These are phyloP conservation scores for Leccinum barrowsii DNA, from an alignment of 768 basidiomycete species.

Conservation along the genomic window DNA sequence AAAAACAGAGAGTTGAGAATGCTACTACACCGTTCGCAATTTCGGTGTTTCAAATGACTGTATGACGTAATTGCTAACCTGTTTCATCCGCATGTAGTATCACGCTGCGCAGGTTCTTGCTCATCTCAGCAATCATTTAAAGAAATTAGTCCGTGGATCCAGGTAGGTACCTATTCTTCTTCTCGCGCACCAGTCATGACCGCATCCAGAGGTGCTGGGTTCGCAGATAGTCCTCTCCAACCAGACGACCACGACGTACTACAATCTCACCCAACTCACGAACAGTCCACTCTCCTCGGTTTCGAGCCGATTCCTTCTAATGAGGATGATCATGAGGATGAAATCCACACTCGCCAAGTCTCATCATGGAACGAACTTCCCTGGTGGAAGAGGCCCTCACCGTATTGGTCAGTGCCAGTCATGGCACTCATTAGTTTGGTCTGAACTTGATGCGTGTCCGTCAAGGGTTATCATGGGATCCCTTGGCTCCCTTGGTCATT, in stretches of 20 bases:
- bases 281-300: constrained; percentile 35
- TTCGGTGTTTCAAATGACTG: no score
- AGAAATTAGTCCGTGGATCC: no score
- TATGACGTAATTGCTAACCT: no score
- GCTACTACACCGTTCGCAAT: no score
- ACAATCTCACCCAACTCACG: constrained; percentile 37
- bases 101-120: no score
- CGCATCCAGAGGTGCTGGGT: no score
- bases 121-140: no score
- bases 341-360: constrained; percentile 28
- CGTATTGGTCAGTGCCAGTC: constrained; percentile 55
- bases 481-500: constrained; percentile 50
- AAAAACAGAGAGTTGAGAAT: no score
- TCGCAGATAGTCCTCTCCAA: constrained; percentile 31
- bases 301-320: constrained; percentile 6
- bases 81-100: no score
- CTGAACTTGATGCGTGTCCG: background rate
- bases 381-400: constrained; percentile 76
- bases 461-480: constrained; percentile 58
- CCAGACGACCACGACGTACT: constrained; percentile 42
- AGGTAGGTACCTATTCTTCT: no score
- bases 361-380: constrained; percentile 38
- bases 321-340: constrained; percentile 18
- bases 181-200: no score
- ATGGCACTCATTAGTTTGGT: background rate